Percentiles rank a stretch among this genome's conserved stretches.
phyloP scores from a whole-genome alignment of 768 basidiomycete genomes.

The Mycena filopes region DNA sequence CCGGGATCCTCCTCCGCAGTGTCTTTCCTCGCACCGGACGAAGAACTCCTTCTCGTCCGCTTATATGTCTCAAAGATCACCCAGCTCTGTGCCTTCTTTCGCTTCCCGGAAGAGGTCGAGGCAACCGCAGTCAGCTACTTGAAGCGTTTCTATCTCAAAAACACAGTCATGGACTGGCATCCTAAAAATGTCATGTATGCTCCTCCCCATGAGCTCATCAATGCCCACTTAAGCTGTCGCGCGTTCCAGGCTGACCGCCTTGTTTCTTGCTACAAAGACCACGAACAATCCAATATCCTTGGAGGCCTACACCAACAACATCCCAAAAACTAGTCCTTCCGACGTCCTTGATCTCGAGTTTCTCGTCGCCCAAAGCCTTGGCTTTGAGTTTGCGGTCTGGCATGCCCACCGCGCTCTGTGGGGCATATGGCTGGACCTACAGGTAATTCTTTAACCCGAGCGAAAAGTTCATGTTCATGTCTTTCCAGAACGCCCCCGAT shows the following conservation, averaged over 20 bases:
- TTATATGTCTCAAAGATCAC: constrained; percentile 90
- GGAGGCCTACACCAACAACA: constrained; percentile 83
- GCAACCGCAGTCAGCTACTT: constrained; percentile 92
- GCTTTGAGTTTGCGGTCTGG: constrained; percentile 95
- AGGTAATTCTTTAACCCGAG: constrained; percentile 56
- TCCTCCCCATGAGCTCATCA: background rate
- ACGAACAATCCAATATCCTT: constrained; percentile 94
- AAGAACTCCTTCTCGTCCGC: constrained; percentile 90
- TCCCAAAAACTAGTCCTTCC: constrained; percentile 81
- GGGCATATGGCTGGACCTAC: constrained; percentile 90
- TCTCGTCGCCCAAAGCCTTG: constrained; percentile 92
- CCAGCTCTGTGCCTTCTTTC: constrained; percentile 85
- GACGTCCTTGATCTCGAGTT: constrained; percentile 97
- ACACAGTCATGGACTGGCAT: constrained; percentile 99
- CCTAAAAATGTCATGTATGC: constrained; percentile 97
- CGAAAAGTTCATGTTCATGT: constrained; percentile 3
- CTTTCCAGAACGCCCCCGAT: constrained; percentile 66
- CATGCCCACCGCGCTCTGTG: constrained; percentile 89
- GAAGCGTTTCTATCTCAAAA: constrained; percentile 96
- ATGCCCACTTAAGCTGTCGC: constrained; percentile 17
- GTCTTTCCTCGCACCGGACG: constrained; percentile 80
- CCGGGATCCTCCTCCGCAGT: constrained; percentile 79
- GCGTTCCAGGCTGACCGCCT: constrained; percentile 82
- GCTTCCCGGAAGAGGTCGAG: constrained; percentile 92
- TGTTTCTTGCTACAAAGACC: constrained; percentile 97